Percentiles rank a stretch among this genome's conserved stretches.
Evolutionary conservation across 2,329 filamentous ascomycete genomes (phyloP).

Genomic region (Colletotrichum liriopes): DNA sequence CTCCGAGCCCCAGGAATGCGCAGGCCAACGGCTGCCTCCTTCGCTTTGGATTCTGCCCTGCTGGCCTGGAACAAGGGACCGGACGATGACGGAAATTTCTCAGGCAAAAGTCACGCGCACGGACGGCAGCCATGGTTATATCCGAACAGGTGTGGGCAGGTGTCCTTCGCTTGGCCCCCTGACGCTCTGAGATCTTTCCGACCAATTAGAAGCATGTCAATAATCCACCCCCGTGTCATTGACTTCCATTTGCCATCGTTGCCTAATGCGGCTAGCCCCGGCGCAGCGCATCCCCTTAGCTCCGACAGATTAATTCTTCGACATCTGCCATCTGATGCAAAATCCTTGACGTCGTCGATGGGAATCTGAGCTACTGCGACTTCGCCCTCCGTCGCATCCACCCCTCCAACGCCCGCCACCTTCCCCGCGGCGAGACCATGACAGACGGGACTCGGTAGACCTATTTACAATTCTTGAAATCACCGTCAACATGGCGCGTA

Average conservation of each 20-base stretch:
- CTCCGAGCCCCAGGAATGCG: background rate
- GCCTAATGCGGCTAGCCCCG: slow-evolving; percentile 24
- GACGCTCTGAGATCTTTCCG: background rate
- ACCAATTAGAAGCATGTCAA: background rate
- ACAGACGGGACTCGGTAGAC: slow-evolving; percentile 9
- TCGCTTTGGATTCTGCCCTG: background rate
- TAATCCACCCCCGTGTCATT: slow-evolving; percentile 12
- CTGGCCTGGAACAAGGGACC: background rate
- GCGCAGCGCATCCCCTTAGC: background rate
- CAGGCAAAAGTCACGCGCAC: slow-evolving; percentile 19
- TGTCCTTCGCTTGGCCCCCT: background rate
- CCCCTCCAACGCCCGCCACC: slow-evolving; percentile 48
- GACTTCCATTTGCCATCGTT: background rate
- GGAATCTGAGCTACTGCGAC: background rate
- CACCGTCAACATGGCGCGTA: slow-evolving; percentile 44
- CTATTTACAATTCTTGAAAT: background rate
- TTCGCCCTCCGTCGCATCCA: slow-evolving; percentile 54
- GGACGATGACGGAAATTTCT: background rate
- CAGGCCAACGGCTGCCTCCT: slow-evolving; percentile 12
- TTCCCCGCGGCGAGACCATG: slow-evolving; percentile 31
- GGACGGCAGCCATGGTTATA: background rate
- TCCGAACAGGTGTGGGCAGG: background rate
- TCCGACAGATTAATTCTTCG: slow-evolving; percentile 33
- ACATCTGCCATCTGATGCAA: slow-evolving; percentile 18
- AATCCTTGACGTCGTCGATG: slow-evolving; percentile 43